Base-by-base conservation (phyloP, 75 land plant species). In the Chamaecyparis obtusa region DNA sequence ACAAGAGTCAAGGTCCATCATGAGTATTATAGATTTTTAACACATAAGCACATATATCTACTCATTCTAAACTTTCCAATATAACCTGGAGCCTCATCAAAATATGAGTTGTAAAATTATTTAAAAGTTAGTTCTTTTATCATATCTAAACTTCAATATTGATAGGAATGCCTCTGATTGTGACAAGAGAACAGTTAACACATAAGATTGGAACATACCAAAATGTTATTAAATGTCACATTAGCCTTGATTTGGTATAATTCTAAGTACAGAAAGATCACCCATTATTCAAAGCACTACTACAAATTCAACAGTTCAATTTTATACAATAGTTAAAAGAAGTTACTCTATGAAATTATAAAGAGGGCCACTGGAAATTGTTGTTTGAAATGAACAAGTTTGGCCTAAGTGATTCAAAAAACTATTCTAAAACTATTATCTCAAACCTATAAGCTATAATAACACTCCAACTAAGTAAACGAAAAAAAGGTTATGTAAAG, bases 381-480 rank as follows among this genome's bases (percentile, higher is more conserved):
- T n/a, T 81, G 27, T n/a, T 46, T 44, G 32, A 27, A 49, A 86
- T 24, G 69, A 85, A 56, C n/a, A 85, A 54, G 11, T 85, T 54
- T 16, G 33, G 60, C 13, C 17, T 56, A 13, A 3, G 44, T 9
- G 1, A 8, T 36, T 27, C 32, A 60, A 5, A 35, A 36, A 64
- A 11, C 33, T 35, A 74, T 36, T 85, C 10, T n/a, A 19, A 69
- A 19, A 36, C 15, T 32, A 21, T 8, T 13, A 35, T 72, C 83
- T 80, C 83, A 48, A 80, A 80, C 46, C n/a, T 0, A 43, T 27
- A 80, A 80, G 51, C 9, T n/a, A 44, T 44, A 9, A 32, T 44
- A 33, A 39, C 10, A 44, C 21, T 56, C 39, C n/a, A 17, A 39
- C 36, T 5, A 33, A 78, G 27, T 81, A 46, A 81, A 81, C n/a